A percentile compares a stretch with the other conserved stretches of the same genome.
Evolutionary conservation across 1,284 basidiomycete species (phyloP).

Genomic region (Cryptococcus sp.): DNA sequence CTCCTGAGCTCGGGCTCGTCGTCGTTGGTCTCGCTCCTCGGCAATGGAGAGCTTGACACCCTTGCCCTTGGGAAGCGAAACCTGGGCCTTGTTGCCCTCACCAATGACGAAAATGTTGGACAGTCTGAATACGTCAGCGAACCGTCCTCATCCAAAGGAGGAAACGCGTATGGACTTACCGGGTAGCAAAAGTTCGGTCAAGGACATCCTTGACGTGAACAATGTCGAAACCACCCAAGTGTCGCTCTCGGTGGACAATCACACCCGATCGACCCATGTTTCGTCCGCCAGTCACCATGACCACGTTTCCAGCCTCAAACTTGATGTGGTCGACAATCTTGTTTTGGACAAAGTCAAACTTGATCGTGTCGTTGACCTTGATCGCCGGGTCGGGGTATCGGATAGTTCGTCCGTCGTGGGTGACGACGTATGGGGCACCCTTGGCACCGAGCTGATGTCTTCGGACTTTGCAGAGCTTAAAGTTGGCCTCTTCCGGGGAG

Average conservation of each 20-base stretch:
- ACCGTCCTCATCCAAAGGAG: background rate
- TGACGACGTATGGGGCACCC: conserved; percentile 95
- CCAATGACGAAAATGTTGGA: conserved; percentile 98
- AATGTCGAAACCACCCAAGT: conserved; percentile 96
- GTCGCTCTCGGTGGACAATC: conserved; percentile 93
- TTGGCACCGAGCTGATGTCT: conserved; percentile 86
- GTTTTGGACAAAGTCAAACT: conserved; percentile 90
- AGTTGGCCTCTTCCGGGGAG: conserved; percentile 92
- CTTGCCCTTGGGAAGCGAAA: conserved; percentile 97
- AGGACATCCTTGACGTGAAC: conserved; percentile 94
- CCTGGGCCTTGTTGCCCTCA: conserved; percentile 89
- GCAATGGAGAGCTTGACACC: conserved; percentile 52
- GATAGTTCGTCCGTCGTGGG: conserved; percentile 99
- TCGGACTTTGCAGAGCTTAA: conserved; percentile 97
- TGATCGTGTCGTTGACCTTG: conserved; percentile 96
- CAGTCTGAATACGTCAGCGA: conserved; percentile 54
- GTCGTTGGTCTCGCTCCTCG: conserved; percentile 46
- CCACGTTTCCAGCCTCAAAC: conserved; percentile 96
- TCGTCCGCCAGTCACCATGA: conserved; percentile 97
- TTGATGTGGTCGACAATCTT: conserved; percentile 93
- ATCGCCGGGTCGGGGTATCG: conserved; percentile 97
- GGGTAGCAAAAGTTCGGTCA: conserved; percentile 91
- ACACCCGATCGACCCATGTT: conserved; percentile 99
- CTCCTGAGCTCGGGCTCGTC: conserved; percentile 38
- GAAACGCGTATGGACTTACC: conserved; percentile 54